phyloP scores from a whole-genome alignment of 768 basidiomycete genomes.

The Auriscalpium orientale region DNA sequence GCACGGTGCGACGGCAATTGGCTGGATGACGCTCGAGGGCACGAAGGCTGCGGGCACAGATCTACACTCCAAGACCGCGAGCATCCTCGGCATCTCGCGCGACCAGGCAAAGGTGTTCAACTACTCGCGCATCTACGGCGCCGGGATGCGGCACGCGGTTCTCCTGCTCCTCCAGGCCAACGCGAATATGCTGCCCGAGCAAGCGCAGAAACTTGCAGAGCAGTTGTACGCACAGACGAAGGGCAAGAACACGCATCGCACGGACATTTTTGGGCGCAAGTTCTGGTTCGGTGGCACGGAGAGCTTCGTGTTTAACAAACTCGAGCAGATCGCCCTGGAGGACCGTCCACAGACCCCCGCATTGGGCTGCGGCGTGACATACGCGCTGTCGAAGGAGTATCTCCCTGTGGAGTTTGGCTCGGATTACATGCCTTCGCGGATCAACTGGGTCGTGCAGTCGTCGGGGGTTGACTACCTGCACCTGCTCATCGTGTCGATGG shows the following conservation, averaged over 20 bases:
- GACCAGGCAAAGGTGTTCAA: slow-evolving; percentile 99
- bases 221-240: slow-evolving; percentile 90
- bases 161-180: slow-evolving; percentile 83
- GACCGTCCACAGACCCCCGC: slow-evolving; percentile 87
- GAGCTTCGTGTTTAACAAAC: slow-evolving; percentile 94
- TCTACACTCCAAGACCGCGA: slow-evolving; percentile 93
- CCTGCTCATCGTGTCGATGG: slow-evolving; percentile 92
- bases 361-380: slow-evolving; percentile 88
- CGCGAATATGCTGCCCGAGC: slow-evolving; percentile 64
- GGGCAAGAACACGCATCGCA: slow-evolving; percentile 76
- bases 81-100: slow-evolving; percentile 84
- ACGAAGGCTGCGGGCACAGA: slow-evolving; percentile 94
- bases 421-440: slow-evolving; percentile 91
- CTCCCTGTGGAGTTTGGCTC: slow-evolving; percentile 73
- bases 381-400: slow-evolving; percentile 86
- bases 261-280: slow-evolving; percentile 67
- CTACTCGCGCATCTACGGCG: slow-evolving; percentile 98
- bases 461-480: slow-evolving; percentile 98
- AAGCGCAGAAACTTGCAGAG: slow-evolving; percentile 75
- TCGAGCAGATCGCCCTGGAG: slow-evolving; percentile 89
- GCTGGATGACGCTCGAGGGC: slow-evolving; percentile 99
- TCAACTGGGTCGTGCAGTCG: slow-evolving; percentile 99
- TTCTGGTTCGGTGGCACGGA: slow-evolving; percentile 98
- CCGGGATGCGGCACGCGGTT: slow-evolving; percentile 90
- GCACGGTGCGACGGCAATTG: slow-evolving; percentile 93